phyloP scores from a whole-genome alignment of 2,329 filamentous ascomycete genomes.

The Endothia cerciana region DNA sequence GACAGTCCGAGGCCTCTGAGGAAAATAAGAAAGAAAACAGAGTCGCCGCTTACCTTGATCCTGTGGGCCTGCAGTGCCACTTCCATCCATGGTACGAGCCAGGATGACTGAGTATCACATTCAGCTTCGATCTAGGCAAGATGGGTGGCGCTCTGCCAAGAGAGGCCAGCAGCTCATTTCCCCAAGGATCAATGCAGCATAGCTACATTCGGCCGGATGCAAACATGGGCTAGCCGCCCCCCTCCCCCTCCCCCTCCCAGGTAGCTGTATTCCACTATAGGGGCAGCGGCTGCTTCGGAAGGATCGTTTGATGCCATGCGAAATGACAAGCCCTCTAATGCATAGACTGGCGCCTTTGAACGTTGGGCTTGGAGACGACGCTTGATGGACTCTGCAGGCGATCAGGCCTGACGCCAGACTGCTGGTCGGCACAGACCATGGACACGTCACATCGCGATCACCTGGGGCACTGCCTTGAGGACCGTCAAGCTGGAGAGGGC shows the following conservation, averaged over 20 bases:
- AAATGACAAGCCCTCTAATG: too few relatives aligned
- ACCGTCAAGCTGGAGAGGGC: conserved; percentile 3
- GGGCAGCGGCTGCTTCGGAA: background rate
- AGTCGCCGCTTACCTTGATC: background rate
- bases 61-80: background rate
- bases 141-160: background rate
- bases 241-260: background rate
- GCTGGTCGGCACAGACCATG: too few relatives aligned
- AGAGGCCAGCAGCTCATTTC: conserved; percentile 2
- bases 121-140: background rate
- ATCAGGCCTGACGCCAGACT: too few relatives aligned
- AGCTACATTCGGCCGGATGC: background rate
- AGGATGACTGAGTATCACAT: background rate
- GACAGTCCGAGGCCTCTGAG: background rate
- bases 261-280: background rate
- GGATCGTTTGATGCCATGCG: too few relatives aligned
- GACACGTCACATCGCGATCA: too few relatives aligned
- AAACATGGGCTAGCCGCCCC: too few relatives aligned
- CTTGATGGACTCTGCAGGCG: too few relatives aligned
- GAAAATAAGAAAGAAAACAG: background rate
- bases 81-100: background rate
- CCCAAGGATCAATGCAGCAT: background rate
- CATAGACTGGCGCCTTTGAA: too few relatives aligned
- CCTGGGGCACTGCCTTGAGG: background rate
- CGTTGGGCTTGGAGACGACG: too few relatives aligned